A percentile compares a stretch with the other conserved stretches of the same genome.
Conservation (phyloP, 2,329 filamentous ascomycete species). For the Fusarium sacchari region DNA sequence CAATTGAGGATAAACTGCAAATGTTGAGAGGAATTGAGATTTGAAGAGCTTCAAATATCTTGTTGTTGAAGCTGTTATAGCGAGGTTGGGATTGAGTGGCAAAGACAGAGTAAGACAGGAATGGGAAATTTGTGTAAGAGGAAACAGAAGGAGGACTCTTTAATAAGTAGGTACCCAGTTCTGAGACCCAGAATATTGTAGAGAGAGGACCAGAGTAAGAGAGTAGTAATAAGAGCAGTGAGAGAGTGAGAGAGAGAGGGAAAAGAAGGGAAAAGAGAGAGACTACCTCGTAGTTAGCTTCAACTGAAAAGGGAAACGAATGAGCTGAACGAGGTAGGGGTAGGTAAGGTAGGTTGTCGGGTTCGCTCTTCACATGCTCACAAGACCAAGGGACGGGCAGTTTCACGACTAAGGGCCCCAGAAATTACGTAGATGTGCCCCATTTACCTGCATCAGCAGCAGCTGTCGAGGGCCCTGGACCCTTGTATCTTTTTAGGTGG, state of each 20-base stretch:
- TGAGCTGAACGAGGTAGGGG: background rate
- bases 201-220: background rate
- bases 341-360: background rate
- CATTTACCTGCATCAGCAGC: conserved; percentile 18
- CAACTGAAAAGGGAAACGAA: background rate
- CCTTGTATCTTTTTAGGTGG: conserved; percentile 10
- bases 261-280: background rate
- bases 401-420: conserved; percentile 22
- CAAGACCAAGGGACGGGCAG: conserved; percentile 25
- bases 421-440: conserved; percentile 34
- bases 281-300: background rate
- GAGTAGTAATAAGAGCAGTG: background rate
- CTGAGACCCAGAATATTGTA: conserved; percentile 14
- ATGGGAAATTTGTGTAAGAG: background rate
- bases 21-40: background rate
- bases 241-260: background rate
- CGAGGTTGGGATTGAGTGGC: background rate
- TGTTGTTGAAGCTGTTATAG: background rate
- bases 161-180: conserved; percentile 7
- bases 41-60: background rate
- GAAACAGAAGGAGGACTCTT: conserved; percentile 9
- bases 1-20: background rate
- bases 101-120: background rate
- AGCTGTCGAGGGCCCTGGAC: conserved; percentile 13
- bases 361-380: conserved; percentile 38